These are phyloP conservation scores for Dryas octopetala DNA, from an alignment of 306 rosid genomes.

Conservation along the genomic window DNA sequence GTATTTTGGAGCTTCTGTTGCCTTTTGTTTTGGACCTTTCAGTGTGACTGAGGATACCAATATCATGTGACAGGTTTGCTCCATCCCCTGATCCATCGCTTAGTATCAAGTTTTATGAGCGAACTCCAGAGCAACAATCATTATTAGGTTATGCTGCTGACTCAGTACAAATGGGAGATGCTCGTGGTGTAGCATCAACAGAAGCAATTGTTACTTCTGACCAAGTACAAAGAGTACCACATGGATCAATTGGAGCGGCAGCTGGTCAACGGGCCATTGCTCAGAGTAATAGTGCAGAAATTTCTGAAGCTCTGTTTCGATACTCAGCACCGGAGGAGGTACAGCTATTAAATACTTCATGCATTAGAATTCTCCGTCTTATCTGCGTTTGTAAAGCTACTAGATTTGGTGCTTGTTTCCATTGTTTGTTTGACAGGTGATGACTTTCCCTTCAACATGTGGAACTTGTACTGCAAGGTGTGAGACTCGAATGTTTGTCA, in stretches of 20 bases:
- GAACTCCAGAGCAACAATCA: constrained; percentile 89
- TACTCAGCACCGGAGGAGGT: constrained; percentile 98
- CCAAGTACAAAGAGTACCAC: constrained; percentile 57
- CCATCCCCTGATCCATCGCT: constrained; percentile 79
- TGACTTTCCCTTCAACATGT: constrained; percentile 97
- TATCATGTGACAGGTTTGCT: constrained; percentile 55
- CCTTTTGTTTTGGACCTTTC: constrained; percentile 13
- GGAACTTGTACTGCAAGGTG: constrained; percentile 67
- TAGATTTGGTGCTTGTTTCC: constrained; percentile 15
- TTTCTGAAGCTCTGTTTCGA: constrained; percentile 81
- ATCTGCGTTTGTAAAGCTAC: background rate
- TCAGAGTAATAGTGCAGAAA: constrained; percentile 79
- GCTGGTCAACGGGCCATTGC: constrained; percentile 93
- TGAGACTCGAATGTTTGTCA: constrained; percentile 95
- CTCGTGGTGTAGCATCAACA: constrained; percentile 33
- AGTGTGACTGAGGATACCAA: constrained; percentile 9
- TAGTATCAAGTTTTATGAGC: constrained; percentile 78
- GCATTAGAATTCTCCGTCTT: background rate
- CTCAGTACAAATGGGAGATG: constrained; percentile 44
- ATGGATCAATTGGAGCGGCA: constrained; percentile 81
- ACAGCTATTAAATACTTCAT: constrained; percentile 8
- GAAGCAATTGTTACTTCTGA: constrained; percentile 35
- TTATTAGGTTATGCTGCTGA: constrained; percentile 67
- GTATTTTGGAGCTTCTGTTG: constrained; percentile 11
- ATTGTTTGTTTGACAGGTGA: constrained; percentile 56